Base-by-base conservation (phyloP, 176 grass and related monocot species). In the Oryza coarctata region DNA sequence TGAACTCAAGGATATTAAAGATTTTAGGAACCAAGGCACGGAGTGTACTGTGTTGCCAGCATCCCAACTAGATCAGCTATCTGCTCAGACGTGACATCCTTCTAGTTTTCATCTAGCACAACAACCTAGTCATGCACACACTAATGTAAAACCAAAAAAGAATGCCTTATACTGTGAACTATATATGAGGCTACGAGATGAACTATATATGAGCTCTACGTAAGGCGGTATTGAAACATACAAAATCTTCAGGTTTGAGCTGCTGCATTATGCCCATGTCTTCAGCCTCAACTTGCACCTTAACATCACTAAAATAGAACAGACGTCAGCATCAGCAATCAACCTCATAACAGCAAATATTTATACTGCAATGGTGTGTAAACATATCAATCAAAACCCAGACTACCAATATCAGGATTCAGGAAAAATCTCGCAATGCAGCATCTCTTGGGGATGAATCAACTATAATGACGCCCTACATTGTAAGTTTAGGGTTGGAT, bases 1-100 rank as follows among this genome's bases (percentile, higher is more conserved):
- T 12, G 73, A 40, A 62, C 36, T 28, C 23, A 81, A 79, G 18
- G 3, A 65, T 71, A 35, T 28, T 20, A 15, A 44, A 55, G 17
- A 13, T 27, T 60, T 6, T 18, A 43, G 9, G 34, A 41, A 78
- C 9, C 8, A 26, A 86, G 76, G 39, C 27, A 13, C 14, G 34
- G 23, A 87, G 27, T 58, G 29, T 95, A 95, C 95, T 38, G 86
- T 98, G 77, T 75, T 89, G 61, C 88, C 84, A 73, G 90, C 90
- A 39, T 98, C 92, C 95, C 90, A 70, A 98, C 60, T 71, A 98
- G 77, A 87, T 95, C 88, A 80, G 92, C 92, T 84, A 98, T 85
- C 77, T 98, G 82, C 71, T 98, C 95, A 41, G 95, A 95, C 43
- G 80, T 40, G 68, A 91, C 78, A 80, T 91, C 90, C 88, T 80